These are phyloP conservation scores for Podaxis carcinomalis DNA, from an alignment of 768 basidiomycete genomes.

Conservation along the genomic window DNA sequence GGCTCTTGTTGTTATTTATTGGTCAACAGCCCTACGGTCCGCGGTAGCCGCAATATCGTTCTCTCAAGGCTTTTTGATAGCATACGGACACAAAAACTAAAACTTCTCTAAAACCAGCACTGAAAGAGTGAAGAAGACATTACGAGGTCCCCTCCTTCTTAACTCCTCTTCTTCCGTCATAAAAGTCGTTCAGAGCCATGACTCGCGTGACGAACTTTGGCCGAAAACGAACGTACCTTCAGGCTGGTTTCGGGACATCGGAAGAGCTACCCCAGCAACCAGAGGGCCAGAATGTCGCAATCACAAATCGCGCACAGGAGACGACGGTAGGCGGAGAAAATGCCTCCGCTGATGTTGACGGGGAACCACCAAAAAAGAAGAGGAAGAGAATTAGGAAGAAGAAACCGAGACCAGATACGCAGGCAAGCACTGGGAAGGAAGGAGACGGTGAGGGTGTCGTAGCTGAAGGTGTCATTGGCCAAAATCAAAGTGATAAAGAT, in stretches of 20 bases:
- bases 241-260: constrained; percentile 47
- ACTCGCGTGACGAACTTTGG: constrained; percentile 73
- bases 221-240: constrained; percentile 66
- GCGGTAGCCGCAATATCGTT: background rate
- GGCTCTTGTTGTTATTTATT: background rate
- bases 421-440: constrained; percentile 14
- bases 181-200: constrained; percentile 35
- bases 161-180: background rate
- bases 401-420: constrained; percentile 25
- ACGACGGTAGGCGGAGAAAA: background rate
- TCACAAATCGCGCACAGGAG: constrained; percentile 13
- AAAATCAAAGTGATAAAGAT: background rate
- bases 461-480: background rate
- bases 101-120: too few relatives aligned
- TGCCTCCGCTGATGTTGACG: constrained; percentile 9
- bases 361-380: constrained; percentile 45
- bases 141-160: background rate
- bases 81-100: background rate
- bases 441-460: constrained; percentile 15
- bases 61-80: background rate
- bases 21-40: background rate
- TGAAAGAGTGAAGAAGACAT: too few relatives aligned
- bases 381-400: constrained; percentile 43
- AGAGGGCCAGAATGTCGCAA: background rate
- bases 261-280: constrained; percentile 7